phyloP scores from a whole-genome alignment of 805 yeast species.

The Candida awuae region DNA sequence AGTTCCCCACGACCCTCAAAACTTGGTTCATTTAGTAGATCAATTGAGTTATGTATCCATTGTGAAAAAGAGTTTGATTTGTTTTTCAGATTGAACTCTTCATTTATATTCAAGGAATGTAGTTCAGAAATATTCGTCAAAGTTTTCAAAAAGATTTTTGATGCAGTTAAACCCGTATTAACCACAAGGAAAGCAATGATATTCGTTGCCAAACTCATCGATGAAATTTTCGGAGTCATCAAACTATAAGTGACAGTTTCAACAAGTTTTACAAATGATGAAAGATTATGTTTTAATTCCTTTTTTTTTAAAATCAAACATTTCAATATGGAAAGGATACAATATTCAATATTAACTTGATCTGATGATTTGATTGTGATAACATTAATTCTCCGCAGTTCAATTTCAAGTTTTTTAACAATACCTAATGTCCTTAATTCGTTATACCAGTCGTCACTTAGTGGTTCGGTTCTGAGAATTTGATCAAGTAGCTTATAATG shows the following conservation, averaged over 20 bases:
- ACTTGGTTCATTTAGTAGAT: constrained; percentile 3
- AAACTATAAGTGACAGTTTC: constrained; percentile 65
- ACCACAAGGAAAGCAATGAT: constrained; percentile 46
- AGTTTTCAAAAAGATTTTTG: constrained; percentile 11
- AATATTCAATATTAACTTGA: constrained; percentile 61
- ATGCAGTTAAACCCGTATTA: constrained; percentile 15
- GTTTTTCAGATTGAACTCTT: neutral
- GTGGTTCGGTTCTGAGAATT: neutral
- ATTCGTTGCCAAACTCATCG: constrained; percentile 76
- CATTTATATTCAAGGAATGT: neutral
- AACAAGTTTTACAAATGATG: constrained; percentile 38
- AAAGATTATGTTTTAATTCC: constrained; percentile 52
- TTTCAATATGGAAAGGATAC: constrained; percentile 69
- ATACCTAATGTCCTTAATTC: constrained; percentile 77
- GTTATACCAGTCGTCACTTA: constrained; percentile 55
- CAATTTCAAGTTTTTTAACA: constrained; percentile 63
- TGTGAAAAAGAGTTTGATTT: constrained; percentile 8
- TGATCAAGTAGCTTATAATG: constrained; percentile 30
- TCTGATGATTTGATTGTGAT: constrained; percentile 34
- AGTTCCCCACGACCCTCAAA: constrained; percentile 13
- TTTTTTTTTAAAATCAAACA: constrained; percentile 54
- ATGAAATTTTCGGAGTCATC: constrained; percentile 62
- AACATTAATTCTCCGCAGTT: constrained; percentile 46
- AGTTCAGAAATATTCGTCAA: neutral
- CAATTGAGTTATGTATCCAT: constrained; percentile 18